Evolutionary conservation across 139 green algal genomes (phyloP), one percentile per base, ranked within the genome.

Genomic region (Tetraselmis chui): DNA sequence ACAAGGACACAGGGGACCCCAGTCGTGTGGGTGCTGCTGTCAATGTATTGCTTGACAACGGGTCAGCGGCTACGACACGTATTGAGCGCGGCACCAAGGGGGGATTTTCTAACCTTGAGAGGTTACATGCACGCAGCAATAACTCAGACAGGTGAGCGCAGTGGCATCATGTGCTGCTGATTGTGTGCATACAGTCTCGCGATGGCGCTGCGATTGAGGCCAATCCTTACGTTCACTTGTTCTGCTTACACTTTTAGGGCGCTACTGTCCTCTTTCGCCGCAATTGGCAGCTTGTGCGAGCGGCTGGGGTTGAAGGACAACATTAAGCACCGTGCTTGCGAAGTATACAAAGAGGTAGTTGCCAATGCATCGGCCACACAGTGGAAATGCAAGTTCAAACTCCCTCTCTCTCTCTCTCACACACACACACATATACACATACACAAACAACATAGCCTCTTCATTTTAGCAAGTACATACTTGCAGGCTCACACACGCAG

Each of bases 1-100:
- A 97, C 82, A 95, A 94, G 45, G 83, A 93, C 29, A 85, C 85
- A 0, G 88, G 86, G 11, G 94, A 98, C 76, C 92, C 91, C 18
- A 96, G 90, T 76, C 93, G 94, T 67, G 94, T 98, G 28, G 95
- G 95, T 29, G 94, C 89, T 2, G 92, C 95, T 27, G 87, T 83
- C 29, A 98, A 98, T 84, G 83, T 89, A 1, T 85, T 98, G 76
- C 86, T 98, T 1, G 87, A 30, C 2, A 91, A 96, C 30, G 93
- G 91, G 30, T 94, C 91, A 11, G 88, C 98, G 25, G 76, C 76
- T 26, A 87, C 85, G 23, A 98, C 95, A 5, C 87, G 92, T 31
- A 98, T 98, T 32, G n/a, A n/a, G n/a, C 88, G 82, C 27, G 88
- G 90, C 24, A 31, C 83, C 28, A 77, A 85, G 29, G 82, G 85